A percentile compares a stretch with the other conserved stretches of the same genome.
Evolutionary conservation across 2,329 filamentous ascomycete genomes (phyloP).

Genomic region (Mariannaea sp.): DNA sequence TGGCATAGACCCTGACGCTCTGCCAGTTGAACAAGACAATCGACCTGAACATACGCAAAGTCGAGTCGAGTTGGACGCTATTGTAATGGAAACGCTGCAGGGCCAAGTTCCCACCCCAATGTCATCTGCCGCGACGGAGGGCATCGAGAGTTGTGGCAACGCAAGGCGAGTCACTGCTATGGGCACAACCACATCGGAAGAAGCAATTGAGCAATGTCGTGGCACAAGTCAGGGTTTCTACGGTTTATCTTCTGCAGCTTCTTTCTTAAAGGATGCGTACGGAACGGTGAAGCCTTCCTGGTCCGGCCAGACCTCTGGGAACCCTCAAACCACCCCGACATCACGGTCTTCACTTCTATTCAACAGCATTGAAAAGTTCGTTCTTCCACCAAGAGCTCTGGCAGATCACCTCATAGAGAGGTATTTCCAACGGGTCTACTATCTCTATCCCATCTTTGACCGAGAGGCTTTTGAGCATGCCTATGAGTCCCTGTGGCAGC

Average conservation of each 20-base stretch:
- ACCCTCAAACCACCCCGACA: slow-evolving; percentile 10
- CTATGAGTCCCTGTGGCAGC: slow-evolving; percentile 47
- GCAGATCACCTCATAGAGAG: slow-evolving; percentile 48
- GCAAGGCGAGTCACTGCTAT: slow-evolving; percentile 41
- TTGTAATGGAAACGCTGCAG: not conserved
- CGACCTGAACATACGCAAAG: not conserved
- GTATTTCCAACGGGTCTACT: slow-evolving; percentile 47
- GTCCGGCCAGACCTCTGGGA: not conserved
- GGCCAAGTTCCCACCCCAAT: not conserved
- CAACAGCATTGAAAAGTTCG: slow-evolving; percentile 34
- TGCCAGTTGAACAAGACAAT: not conserved
- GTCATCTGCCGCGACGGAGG: not conserved
- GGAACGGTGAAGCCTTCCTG: slow-evolving; percentile 32
- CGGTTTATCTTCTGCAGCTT: slow-evolving; percentile 47
- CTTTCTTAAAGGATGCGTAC: slow-evolving; percentile 46
- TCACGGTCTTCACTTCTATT: not conserved
- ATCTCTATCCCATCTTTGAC: slow-evolving; percentile 52
- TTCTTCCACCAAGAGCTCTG: slow-evolving; percentile 46
- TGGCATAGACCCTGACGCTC: not conserved
- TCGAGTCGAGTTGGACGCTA: not conserved
- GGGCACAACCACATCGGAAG: slow-evolving; percentile 43
- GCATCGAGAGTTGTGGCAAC: slow-evolving; percentile 19
- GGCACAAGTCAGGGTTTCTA: slow-evolving; percentile 41
- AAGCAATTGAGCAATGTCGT: slow-evolving; percentile 28
- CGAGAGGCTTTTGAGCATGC: slow-evolving; percentile 46